Evolutionary conservation across 202 grass and related monocot genomes (phyloP).

Genomic region (Sporobolus alterniflorus): DNA sequence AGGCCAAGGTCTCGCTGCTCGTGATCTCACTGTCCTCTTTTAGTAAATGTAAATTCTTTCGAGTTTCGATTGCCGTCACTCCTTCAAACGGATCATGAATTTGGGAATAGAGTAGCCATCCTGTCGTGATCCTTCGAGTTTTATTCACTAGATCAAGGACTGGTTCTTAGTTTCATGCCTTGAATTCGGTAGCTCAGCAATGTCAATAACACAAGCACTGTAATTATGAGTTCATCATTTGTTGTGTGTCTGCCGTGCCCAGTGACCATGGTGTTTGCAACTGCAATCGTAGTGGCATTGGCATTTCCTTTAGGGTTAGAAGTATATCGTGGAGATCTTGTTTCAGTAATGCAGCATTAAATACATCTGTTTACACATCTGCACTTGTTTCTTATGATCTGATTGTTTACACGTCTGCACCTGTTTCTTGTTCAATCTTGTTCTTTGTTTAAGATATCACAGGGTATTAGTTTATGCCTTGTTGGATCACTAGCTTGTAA

Average conservation of each 20-base stretch:
- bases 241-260: conserved; percentile 11
- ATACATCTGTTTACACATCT: conserved; percentile 32
- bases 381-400: conserved; percentile 38
- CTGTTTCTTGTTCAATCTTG: conserved; percentile 39
- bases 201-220: conserved; percentile 14
- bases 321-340: conserved; percentile 43
- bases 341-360: conserved; percentile 27
- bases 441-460: neutral
- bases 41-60: neutral
- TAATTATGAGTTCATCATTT: conserved; percentile 38
- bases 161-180: conserved; percentile 1
- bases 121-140: no score
- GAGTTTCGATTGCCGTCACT: no score
- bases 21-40: conserved; percentile 31
- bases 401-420: conserved; percentile 26
- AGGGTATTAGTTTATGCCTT: conserved; percentile 23
- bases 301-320: conserved; percentile 27
- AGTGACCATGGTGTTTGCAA: conserved; percentile 14
- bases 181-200: conserved; percentile 37
- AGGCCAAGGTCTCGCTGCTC: conserved; percentile 70
- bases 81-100: no score
- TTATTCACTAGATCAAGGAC: neutral
- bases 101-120: no score
- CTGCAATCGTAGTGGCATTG: conserved; percentile 7
- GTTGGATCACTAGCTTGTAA: conserved; percentile 23